Conservation (phyloP, 306 rosid species). For the Ammopiptanthus mongolicus region DNA sequence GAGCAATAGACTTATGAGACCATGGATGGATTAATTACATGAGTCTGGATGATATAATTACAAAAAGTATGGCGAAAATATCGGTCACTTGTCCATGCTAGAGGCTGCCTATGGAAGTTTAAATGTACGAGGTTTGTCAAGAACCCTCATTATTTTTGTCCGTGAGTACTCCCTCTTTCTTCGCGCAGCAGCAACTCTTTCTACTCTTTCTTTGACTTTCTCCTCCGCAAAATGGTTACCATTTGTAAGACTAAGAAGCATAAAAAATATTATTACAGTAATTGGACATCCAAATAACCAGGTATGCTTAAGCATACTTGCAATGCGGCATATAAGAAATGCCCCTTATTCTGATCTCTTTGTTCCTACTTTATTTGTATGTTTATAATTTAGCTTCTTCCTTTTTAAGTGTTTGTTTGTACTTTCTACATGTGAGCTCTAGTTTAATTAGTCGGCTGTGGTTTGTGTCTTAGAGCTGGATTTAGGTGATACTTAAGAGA, state of each 20-base stretch:
- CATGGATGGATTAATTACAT: constrained; percentile 34
- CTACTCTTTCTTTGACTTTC: constrained; percentile 67
- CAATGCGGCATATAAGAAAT: too few species aligned
- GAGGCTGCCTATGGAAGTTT: constrained; percentile 79
- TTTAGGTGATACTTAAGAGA: too few species aligned
- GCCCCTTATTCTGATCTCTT: too few species aligned
- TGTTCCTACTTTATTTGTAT: too few species aligned
- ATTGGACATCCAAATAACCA: background rate
- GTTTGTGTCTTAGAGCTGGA: too few species aligned
- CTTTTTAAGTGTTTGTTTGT: too few species aligned
- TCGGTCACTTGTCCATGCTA: constrained; percentile 42
- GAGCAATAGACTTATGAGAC: constrained; percentile 2
- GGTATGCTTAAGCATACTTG: background rate
- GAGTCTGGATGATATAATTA: constrained; percentile 6
- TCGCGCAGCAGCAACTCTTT: constrained; percentile 74
- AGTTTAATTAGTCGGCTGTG: too few species aligned
- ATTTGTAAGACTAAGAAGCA: constrained; percentile 8
- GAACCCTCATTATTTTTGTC: constrained; percentile 79
- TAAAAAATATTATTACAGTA: background rate
- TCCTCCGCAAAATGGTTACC: constrained; percentile 48
- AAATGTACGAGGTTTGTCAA: constrained; percentile 67
- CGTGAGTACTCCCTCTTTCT: constrained; percentile 97
- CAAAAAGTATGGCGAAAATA: background rate
- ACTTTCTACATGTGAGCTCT: too few species aligned
- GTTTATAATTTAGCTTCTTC: too few species aligned